A percentile compares a stretch with the other conserved stretches of the same genome.
Evolutionary conservation across 1,284 basidiomycete genomes (phyloP).

Genomic region (Leucoagaricus sp.): DNA sequence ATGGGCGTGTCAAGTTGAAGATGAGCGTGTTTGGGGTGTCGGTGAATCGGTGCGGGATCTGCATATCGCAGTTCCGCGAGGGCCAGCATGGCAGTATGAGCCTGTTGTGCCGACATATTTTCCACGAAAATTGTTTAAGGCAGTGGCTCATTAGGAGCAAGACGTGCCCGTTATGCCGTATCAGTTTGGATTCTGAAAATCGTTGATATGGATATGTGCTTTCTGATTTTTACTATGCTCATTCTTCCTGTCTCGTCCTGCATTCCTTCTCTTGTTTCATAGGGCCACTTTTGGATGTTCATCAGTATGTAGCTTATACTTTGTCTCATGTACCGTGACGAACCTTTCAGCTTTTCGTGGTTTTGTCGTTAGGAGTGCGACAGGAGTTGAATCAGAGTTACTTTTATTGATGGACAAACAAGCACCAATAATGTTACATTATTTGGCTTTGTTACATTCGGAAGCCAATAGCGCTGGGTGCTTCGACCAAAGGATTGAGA

Average conservation of each 20-base stretch:
- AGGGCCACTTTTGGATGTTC: slow-evolving; percentile 7
- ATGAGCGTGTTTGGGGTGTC: slow-evolving; percentile 67
- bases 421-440: background rate
- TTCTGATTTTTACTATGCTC: background rate
- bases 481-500: background rate
- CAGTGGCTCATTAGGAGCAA: slow-evolving; percentile 52
- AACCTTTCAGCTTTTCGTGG: background rate
- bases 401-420: background rate
- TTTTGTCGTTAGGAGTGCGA: no score
- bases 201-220: slow-evolving; percentile 1
- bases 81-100: slow-evolving; percentile 60
- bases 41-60: slow-evolving; percentile 82
- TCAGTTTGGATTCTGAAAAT: slow-evolving; percentile 31
- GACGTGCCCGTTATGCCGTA: slow-evolving; percentile 58
- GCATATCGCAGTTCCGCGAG: slow-evolving; percentile 74
- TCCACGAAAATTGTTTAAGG: slow-evolving; percentile 59
- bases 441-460: background rate
- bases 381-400: background rate
- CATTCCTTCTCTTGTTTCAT: background rate
- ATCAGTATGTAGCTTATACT: background rate
- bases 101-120: slow-evolving; percentile 72
- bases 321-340: background rate
- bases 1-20: slow-evolving; percentile 81
- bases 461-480: background rate
- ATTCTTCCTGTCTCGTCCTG: background rate